Evolutionary conservation across 2,329 filamentous ascomycete species (phyloP), one percentile per base, ranked within the genome.

Genomic region (Epichloe sp.): DNA sequence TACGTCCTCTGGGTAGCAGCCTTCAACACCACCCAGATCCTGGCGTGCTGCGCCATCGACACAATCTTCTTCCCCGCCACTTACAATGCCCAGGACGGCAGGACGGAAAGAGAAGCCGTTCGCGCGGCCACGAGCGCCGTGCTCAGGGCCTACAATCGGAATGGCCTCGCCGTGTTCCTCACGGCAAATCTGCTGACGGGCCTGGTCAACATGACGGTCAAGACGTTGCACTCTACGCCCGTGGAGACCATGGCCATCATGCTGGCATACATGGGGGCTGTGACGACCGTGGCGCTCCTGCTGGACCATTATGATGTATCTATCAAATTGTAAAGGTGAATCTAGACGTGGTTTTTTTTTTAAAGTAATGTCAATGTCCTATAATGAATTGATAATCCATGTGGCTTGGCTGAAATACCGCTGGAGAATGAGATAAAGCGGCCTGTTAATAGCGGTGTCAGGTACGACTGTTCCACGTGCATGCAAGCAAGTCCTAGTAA

Each of bases 1-100:
- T 98, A 98, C 64, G 78, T 97, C 43, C 73, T 95, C 44, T 97
- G 91, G 89, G 85, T 95, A 7, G 78, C 83, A n/a, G 84, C 88
- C 3, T 96, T 93, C 73, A 98, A 97, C 71, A 83, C 80, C 54
- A 74, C 77, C n/a, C 88, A 95, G 64, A 73, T 98, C 10, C 72
- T 87, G 7, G 75, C 84, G 1, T 95, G 91, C 65, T 89, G 83
- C 60, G 64, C 83, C 14, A 76, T 93, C 23, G 91, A 98, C 65
- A 82, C 78, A 3, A 26, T 86, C 3, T 82, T 90, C 65, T 95
- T 95, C 65, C 86, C 88, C 0, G 71, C 75, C 2, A 77, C 85
- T 5, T 80, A 88, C 65, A 80, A 76, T 55, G 77, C 79, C 2
- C 67, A 68, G 1, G 73, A 76, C 50, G 62, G 65, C 12, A 72